Evolutionary conservation across 495 filamentous ascomycete species (phyloP).

Genomic region (Talaromyces liani): DNA sequence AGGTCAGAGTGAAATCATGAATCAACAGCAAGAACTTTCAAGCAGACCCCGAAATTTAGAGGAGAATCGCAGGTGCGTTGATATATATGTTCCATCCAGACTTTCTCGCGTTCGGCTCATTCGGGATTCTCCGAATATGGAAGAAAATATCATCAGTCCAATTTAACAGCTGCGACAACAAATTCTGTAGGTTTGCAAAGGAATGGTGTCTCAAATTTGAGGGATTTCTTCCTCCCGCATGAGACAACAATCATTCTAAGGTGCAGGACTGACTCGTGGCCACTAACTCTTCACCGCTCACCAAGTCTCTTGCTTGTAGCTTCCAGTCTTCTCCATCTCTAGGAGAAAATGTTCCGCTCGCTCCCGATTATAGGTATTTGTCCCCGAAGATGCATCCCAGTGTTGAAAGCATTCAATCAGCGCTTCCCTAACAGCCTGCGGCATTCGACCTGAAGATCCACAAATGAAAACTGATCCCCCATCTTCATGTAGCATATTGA

Average conservation of each 20-base stretch:
- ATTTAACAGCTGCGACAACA: not conserved
- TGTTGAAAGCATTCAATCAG: constrained; percentile 61
- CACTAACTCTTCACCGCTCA: constrained; percentile 17
- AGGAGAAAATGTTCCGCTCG: constrained; percentile 52
- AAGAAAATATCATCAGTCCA: not conserved
- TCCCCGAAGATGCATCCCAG: constrained; percentile 20
- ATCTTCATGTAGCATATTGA: constrained; percentile 44
- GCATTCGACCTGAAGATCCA: constrained; percentile 81
- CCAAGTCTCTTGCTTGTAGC: constrained; percentile 80
- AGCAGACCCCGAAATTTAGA: not conserved
- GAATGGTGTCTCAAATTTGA: not conserved
- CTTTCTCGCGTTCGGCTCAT: not conserved
- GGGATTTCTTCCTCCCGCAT: not conserved
- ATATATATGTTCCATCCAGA: not conserved
- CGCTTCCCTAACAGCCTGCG: constrained; percentile 75
- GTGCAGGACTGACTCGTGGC: not conserved
- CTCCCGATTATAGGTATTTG: constrained; percentile 25
- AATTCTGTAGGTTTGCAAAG: not conserved
- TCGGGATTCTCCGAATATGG: not conserved
- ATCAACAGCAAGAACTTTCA: not conserved
- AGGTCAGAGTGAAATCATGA: not conserved
- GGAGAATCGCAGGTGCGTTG: not conserved
- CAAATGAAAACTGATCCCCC: constrained; percentile 66
- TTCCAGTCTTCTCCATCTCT: constrained; percentile 57
- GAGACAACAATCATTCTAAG: not conserved